Evolutionary conservation across 495 filamentous ascomycete genomes (phyloP).

Genomic region (Aspergillus saccharolyticus): DNA sequence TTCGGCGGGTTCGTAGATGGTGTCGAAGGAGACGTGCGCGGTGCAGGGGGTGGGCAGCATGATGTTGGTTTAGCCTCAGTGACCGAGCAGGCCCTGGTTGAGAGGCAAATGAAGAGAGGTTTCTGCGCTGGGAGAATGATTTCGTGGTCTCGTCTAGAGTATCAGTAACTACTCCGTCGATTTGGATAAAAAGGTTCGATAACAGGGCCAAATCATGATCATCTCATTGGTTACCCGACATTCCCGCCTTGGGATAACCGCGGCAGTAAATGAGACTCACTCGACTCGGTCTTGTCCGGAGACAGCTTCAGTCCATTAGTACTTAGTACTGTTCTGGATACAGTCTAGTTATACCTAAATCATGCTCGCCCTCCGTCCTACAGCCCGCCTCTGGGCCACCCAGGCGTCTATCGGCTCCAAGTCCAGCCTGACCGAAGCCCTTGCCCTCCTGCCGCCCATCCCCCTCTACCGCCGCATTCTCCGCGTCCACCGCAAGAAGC

Average conservation of each 20-base stretch:
- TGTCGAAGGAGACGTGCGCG: constrained; percentile 77
- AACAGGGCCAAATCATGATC: too few species aligned
- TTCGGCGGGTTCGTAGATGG: constrained; percentile 89
- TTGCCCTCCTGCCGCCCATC: constrained; percentile 85
- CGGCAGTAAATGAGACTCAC: neutral
- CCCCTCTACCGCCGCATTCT: constrained; percentile 84
- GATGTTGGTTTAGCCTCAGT: too few species aligned
- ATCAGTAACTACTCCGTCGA: too few species aligned
- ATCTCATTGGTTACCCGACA: too few species aligned
- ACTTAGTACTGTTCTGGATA: too few species aligned
- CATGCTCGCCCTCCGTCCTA: neutral
- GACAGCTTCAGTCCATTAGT: too few species aligned
- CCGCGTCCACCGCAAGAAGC: constrained; percentile 73
- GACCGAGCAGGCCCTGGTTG: too few species aligned
- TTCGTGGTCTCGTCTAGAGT: too few species aligned
- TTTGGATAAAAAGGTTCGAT: too few species aligned
- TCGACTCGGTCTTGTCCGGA: neutral
- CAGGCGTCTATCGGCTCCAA: constrained; percentile 45
- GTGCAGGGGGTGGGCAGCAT: constrained; percentile 95
- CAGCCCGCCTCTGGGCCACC: constrained; percentile 40
- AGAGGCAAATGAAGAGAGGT: too few species aligned
- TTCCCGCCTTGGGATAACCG: neutral
- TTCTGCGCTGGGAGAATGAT: too few species aligned
- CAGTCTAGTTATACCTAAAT: too few species aligned
- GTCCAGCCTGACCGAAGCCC: constrained; percentile 49